Percentiles rank a stretch among this genome's conserved stretches.
These are phyloP conservation scores for Trypanosoma vivax DNA, from an alignment of 208 protist species.

Conservation along the genomic window DNA sequence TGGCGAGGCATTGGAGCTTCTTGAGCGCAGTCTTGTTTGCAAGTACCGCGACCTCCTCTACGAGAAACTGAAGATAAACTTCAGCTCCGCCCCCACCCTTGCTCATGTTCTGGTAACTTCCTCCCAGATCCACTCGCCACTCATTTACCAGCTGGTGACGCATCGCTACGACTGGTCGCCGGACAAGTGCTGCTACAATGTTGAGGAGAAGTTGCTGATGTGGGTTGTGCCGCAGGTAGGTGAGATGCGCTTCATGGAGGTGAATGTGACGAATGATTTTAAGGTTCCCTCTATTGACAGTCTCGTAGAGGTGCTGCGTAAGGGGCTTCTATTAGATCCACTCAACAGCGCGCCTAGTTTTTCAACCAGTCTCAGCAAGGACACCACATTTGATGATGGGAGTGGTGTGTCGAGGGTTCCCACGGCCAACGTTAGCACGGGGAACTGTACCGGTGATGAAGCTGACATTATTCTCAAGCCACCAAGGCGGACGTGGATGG, in stretches of 20 bases:
- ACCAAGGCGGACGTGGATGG: constrained; percentile 68
- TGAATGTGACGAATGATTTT: constrained; percentile 78
- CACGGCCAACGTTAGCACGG: constrained; percentile 3
- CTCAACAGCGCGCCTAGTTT: constrained; percentile 7
- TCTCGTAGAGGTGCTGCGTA: constrained; percentile 45
- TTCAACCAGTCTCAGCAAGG: not conserved
- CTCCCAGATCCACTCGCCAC: constrained; percentile 35
- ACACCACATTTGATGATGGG: not conserved
- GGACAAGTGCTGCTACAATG: constrained; percentile 27
- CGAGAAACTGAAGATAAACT: constrained; percentile 79
- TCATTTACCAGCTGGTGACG: constrained; percentile 70
- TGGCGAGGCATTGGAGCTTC: constrained; percentile 75
- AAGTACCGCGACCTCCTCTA: constrained; percentile 69
- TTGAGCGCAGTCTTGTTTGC: constrained; percentile 62
- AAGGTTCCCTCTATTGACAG: constrained; percentile 44
- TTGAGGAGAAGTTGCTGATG: constrained; percentile 67
- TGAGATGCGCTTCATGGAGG: constrained; percentile 84
- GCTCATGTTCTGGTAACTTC: constrained; percentile 83
- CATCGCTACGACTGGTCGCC: constrained; percentile 64
- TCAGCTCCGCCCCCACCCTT: constrained; percentile 49
- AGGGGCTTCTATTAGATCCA: constrained; percentile 59
- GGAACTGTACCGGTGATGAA: not conserved
- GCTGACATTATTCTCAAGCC: constrained; percentile 57
- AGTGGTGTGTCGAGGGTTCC: not conserved
- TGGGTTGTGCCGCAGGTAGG: constrained; percentile 77